Conservation (phyloP, 345 rosid genomes). For the Erodium maritimum region DNA sequence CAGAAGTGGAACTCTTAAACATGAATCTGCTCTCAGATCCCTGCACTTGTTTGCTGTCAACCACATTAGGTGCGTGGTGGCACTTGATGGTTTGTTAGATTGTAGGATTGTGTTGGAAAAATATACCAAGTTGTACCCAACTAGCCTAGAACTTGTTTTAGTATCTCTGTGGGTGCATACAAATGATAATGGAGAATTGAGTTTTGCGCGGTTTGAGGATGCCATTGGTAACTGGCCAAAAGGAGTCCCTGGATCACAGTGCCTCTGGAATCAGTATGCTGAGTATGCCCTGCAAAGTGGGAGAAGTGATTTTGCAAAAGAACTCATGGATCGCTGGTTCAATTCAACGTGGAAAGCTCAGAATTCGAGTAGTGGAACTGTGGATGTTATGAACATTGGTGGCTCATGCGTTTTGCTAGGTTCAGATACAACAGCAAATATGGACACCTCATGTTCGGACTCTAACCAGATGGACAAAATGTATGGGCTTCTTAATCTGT, state of each 20-base stretch:
- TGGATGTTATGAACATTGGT: slow-evolving; percentile 11
- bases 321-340: slow-evolving; percentile 58
- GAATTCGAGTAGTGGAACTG: slow-evolving; percentile 16
- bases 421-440: slow-evolving; percentile 22
- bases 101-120: slow-evolving; percentile 36
- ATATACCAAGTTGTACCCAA: slow-evolving; percentile 44
- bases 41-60: slow-evolving; percentile 46
- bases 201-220: slow-evolving; percentile 51
- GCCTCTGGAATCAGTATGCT: slow-evolving; percentile 88
- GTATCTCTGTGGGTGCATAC: slow-evolving; percentile 44
- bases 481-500: slow-evolving; percentile 73
- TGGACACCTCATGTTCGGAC: slow-evolving; percentile 10
- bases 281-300: slow-evolving; percentile 52
- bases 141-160: slow-evolving; percentile 58
- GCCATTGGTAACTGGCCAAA: slow-evolving; percentile 53
- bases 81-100: slow-evolving; percentile 39
- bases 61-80: slow-evolving; percentile 48
- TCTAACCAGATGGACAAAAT: slow-evolving; percentile 34
- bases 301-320: slow-evolving; percentile 36
- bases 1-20: slow-evolving; percentile 15
- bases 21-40: slow-evolving; percentile 19
- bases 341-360: slow-evolving; percentile 33
- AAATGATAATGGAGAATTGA: slow-evolving; percentile 19
- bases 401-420: slow-evolving; percentile 13
- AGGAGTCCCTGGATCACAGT: slow-evolving; percentile 53